Base-by-base conservation (phyloP, 169 alveolate genomes). In the Besnoitia besnoiti region DNA sequence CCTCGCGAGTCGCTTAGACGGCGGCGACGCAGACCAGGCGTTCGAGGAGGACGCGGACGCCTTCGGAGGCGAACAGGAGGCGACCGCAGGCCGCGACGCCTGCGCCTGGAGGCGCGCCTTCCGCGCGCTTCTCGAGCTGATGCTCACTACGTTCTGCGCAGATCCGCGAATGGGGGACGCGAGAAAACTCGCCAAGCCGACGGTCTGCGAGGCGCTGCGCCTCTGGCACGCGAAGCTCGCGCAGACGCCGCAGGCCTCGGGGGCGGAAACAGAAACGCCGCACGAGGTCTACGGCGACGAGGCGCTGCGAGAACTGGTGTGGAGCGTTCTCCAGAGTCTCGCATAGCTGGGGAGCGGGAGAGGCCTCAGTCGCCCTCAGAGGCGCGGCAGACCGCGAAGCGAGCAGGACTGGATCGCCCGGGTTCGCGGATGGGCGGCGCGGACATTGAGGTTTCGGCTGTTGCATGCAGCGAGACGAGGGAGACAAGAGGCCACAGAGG, bases 161-260 rank as follows among this genome's bases (percentile, higher is more conserved):
- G 87, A 77, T 39, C 49, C 21, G 21, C n/a, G 87, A 12, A 27
- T 35, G 3, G 87, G 61, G 30, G 87, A 55, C 61, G 55, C 40
- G 7, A 12, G 7, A 37, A 37, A 42, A 16, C 7, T 35, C 10
- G 59, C 35, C n/a, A 77, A 77, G 40, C 87, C 87, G 37, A 3
- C 40, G 21, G 10, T 77, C 37, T 77, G 87, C 35, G 55, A 30
- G 40, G 59, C 59, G 35, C 59, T 77, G 10, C 87, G 87, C 19
- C 50, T 27, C 39, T 77, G 87, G 87, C 87, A 24, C 40, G 55
- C 59, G 40, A 30, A 30, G n/a, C 87, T 77, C 33, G 10, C 87
- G 5, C 33, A 55, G 30, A 55, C 67, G 67, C 67, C 12, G 12
- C 67, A 21, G 3, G 30, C 12, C 27, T 55, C 67, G 30, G 5